phyloP scores from a whole-genome alignment of 139 green algal species.

The Picochlorum sp. region DNA sequence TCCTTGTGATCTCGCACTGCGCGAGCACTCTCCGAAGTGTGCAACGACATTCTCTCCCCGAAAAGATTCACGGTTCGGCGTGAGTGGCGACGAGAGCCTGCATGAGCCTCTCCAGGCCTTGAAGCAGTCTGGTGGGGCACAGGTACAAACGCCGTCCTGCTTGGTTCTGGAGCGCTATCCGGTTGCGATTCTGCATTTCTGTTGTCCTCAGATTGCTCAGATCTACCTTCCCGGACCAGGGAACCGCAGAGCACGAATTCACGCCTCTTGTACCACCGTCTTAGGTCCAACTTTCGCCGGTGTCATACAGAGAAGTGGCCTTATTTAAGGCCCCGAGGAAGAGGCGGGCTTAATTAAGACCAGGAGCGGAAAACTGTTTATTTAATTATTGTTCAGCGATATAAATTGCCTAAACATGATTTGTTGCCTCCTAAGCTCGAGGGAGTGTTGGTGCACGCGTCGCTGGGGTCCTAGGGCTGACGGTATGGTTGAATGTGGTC shows the following conservation, averaged over 20 bases:
- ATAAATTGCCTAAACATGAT: not conserved
- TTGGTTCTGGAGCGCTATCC: not conserved
- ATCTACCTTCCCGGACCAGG: not conserved
- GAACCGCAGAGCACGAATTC: not conserved
- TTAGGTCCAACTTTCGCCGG: not conserved
- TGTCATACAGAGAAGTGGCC: not conserved
- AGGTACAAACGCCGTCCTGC: not conserved
- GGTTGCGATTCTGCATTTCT: not conserved
- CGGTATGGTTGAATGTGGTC: not conserved
- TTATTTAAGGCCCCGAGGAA: not conserved
- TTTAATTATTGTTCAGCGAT: not conserved
- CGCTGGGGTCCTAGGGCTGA: not conserved
- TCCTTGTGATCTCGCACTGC: not conserved
- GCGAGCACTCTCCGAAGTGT: not conserved
- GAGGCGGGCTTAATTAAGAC: not conserved
- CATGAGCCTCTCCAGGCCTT: not conserved
- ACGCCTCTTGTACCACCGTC: not conserved
- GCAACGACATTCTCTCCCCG: not conserved
- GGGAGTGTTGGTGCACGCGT: not conserved
- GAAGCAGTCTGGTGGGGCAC: not conserved
- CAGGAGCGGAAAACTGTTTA: not conserved
- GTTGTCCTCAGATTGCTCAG: not conserved
- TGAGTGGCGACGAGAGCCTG: not conserved
- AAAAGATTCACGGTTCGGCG: not conserved
- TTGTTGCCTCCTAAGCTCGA: not conserved